Evolutionary conservation across 129 eudicot species (phyloP).

Genomic region (Chrysanthemum lavandulifolium): DNA sequence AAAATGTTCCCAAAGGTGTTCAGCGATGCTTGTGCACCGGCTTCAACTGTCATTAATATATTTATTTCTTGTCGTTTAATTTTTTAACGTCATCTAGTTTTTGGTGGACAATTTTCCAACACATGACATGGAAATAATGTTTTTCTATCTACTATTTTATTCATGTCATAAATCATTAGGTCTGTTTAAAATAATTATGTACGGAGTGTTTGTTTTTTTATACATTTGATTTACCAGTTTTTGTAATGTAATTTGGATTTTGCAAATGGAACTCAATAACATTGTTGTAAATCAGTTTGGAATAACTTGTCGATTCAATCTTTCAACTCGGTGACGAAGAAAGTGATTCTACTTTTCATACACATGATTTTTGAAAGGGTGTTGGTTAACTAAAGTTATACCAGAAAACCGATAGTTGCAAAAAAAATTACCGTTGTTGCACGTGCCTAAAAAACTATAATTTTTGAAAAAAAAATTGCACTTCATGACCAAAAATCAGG

Average conservation of each 20-base stretch:
- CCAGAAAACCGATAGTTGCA: too few species aligned
- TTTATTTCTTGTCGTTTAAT: conserved; percentile 24
- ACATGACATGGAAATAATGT: conserved; percentile 8
- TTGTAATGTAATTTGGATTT: too few species aligned
- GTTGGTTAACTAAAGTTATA: too few species aligned
- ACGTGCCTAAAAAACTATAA: too few species aligned
- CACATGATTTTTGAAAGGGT: too few species aligned
- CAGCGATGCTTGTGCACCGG: conserved; percentile 35
- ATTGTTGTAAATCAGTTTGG: not conserved
- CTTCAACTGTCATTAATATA: conserved; percentile 29
- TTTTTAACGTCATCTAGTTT: not conserved
- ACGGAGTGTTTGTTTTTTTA: too few species aligned
- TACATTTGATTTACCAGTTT: too few species aligned
- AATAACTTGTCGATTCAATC: not conserved
- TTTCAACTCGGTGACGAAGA: not conserved
- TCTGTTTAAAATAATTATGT: not conserved
- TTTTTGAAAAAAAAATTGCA: too few species aligned
- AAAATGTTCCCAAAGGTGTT: conserved; percentile 33
- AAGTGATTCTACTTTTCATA: not conserved
- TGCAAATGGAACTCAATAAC: too few species aligned
- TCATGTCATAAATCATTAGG: not conserved
- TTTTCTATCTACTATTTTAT: not conserved
- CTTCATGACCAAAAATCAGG: too few species aligned
- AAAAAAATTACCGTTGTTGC: too few species aligned
- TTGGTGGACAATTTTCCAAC: conserved; percentile 30